Conservation (phyloP, 2,329 filamentous ascomycete genomes). For the Raffaelea ambrosiae region DNA sequence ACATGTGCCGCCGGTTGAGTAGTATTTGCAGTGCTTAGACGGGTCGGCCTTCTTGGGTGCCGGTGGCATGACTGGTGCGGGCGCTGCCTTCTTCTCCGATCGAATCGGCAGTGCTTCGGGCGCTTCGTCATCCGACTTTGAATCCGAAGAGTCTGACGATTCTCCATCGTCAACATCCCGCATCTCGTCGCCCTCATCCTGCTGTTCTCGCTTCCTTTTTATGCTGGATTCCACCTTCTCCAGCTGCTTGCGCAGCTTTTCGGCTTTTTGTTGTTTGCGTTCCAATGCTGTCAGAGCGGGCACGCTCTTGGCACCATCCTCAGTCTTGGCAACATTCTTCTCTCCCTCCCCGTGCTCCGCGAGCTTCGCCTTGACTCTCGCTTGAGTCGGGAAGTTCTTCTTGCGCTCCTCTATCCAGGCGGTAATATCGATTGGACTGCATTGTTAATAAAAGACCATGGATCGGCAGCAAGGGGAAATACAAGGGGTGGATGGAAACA, state of each 20-base stretch:
- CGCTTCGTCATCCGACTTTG: slow-evolving; percentile 45
- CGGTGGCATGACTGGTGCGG: slow-evolving; percentile 23
- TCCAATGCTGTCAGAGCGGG: slow-evolving; percentile 41
- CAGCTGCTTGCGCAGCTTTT: slow-evolving; percentile 55
- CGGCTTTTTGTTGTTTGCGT: slow-evolving; percentile 45
- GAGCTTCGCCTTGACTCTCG: slow-evolving; percentile 57
- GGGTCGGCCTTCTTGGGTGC: slow-evolving; percentile 51
- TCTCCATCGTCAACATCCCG: slow-evolving; percentile 31
- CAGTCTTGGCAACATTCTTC: slow-evolving; percentile 51
- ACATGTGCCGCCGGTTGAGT: slow-evolving; percentile 58
- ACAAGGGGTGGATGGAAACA: too few species aligned
- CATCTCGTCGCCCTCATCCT: slow-evolving; percentile 60
- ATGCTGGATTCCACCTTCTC: slow-evolving; percentile 63
- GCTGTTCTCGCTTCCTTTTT: slow-evolving; percentile 60
- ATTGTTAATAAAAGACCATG: slow-evolving; percentile 11
- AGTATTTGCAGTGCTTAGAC: slow-evolving; percentile 62
- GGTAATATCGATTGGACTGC: slow-evolving; percentile 59
- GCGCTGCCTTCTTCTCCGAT: slow-evolving; percentile 16
- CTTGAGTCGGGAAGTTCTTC: slow-evolving; percentile 71
- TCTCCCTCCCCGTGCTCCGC: slow-evolving; percentile 36
- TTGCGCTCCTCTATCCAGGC: slow-evolving; percentile 76
- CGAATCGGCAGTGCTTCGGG: slow-evolving; percentile 51
- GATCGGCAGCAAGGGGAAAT: too few species aligned
- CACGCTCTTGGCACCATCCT: slow-evolving; percentile 25
- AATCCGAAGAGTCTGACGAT: slow-evolving; percentile 29